Evolutionary conservation across 1,284 basidiomycete genomes (phyloP), one percentile per base, ranked within the genome.

Genomic region (Peniophora sp.): DNA sequence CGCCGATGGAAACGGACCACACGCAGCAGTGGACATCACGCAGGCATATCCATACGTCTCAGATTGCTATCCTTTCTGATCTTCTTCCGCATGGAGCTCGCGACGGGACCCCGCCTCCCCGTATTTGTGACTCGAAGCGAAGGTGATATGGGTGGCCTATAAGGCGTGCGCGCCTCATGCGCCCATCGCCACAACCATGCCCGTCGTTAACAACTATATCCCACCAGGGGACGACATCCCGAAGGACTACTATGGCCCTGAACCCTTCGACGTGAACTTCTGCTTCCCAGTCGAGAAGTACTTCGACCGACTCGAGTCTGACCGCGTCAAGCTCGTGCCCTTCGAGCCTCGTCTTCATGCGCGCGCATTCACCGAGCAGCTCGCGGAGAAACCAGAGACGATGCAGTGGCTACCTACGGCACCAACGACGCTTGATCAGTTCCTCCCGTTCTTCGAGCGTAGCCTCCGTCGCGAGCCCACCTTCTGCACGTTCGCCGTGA

Each of bases 401-500:
- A 14, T 45, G 23, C 19, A 62, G 1, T 73, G 72, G 58, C 61
- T 78, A 16, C 68, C 74, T 0, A 69, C 20, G 9, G 14, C 12
- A 10, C 44, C 19, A 9, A 22, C 20, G 20, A 45, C 44, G 12
- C 44, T 45, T 20, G 44, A 69, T 50, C 72, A 73, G 2, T 71
- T 73, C 3, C 73, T 67, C 49, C 41, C 53, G 20, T 62, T 45
- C 44, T 20, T 45, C 44, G 44, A 45, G 44, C 20, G 44, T 16
- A 22, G 9, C 50, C 58, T 77, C 43, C 64, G 58, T 1, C 59
- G 60, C 9, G 55, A 69, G 52, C 64, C 65, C 3, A 62, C 57
- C 2, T 60, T 56, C 24, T 16, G 70, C 34, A 57, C 78, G 3
- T 78, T 79, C 60, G 72, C 73, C 25, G 64, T 75, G 25, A 67